Percentiles rank a stretch among this genome's conserved stretches.
Conservation (phyloP, 2,329 filamentous ascomycete species). For the Alternaria infectoria region DNA sequence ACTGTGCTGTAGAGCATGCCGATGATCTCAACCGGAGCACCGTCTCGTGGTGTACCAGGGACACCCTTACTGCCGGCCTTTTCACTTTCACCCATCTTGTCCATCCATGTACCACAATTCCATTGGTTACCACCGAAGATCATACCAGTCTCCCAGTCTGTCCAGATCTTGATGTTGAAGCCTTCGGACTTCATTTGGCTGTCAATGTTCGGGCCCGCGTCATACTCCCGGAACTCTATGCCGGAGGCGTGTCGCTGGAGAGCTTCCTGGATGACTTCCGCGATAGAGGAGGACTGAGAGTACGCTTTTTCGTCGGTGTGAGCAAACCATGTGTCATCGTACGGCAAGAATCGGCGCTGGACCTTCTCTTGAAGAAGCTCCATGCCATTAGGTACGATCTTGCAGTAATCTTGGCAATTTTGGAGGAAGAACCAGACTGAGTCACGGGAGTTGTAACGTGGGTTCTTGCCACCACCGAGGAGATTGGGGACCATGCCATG, state of each 20-base stretch:
- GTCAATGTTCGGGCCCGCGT: slow-evolving; percentile 87
- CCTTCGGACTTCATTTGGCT: slow-evolving; percentile 91
- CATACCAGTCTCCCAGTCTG: slow-evolving; percentile 90
- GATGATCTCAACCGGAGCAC: slow-evolving; percentile 92
- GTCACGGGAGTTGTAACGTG: slow-evolving; percentile 94
- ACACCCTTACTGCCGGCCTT: slow-evolving; percentile 90
- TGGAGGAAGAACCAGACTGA: slow-evolving; percentile 99
- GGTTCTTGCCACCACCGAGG: slow-evolving; percentile 80
- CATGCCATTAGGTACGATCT: slow-evolving; percentile 78
- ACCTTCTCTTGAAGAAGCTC: slow-evolving; percentile 77
- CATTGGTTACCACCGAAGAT: slow-evolving; percentile 92
- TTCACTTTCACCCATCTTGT: slow-evolving; percentile 99
- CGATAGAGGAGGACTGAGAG: slow-evolving; percentile 79
- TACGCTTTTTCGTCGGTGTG: slow-evolving; percentile 84
- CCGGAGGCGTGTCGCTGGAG: slow-evolving; percentile 90
- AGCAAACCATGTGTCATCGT: slow-evolving; percentile 94
- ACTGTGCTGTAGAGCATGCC: slow-evolving; percentile 91
- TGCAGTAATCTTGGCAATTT: slow-evolving; percentile 90
- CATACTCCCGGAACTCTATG: slow-evolving; percentile 91
- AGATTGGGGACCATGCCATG: slow-evolving; percentile 98
- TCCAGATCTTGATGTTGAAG: slow-evolving; percentile 88
- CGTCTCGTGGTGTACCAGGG: slow-evolving; percentile 95
- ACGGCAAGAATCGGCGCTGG: slow-evolving; percentile 85
- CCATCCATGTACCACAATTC: slow-evolving; percentile 99
- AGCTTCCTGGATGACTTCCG: slow-evolving; percentile 91